phyloP scores from a whole-genome alignment of 805 yeast species.

The Torulaspora franciscae region DNA sequence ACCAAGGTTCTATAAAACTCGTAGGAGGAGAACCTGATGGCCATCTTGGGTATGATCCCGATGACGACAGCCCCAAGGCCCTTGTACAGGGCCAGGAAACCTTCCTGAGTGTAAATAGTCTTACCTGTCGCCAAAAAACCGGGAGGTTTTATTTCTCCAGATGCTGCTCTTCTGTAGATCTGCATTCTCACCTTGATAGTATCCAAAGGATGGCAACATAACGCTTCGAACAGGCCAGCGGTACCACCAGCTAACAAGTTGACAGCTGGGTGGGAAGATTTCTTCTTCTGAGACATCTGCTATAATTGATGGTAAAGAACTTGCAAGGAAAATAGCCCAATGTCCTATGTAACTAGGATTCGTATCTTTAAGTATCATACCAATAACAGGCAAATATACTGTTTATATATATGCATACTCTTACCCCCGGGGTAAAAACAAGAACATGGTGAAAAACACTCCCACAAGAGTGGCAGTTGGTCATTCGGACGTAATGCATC shows the following conservation, averaged over 20 bases:
- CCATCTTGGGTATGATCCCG: constrained; percentile 98
- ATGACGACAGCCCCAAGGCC: constrained; percentile 96
- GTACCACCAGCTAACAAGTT: constrained; percentile 91
- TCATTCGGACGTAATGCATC: no score
- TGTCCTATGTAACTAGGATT: background rate
- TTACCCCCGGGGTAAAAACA: constrained; percentile 1
- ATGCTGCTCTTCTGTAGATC: constrained; percentile 65
- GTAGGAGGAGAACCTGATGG: constrained; percentile 89
- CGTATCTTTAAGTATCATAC: no score
- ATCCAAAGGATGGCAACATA: constrained; percentile 96
- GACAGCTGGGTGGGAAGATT: constrained; percentile 44
- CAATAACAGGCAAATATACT: background rate
- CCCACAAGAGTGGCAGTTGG: no score
- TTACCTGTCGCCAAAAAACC: constrained; percentile 83
- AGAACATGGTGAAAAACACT: background rate
- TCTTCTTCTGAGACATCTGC: constrained; percentile 30
- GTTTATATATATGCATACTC: background rate
- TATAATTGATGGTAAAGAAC: background rate
- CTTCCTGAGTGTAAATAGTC: constrained; percentile 71
- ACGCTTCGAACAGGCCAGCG: constrained; percentile 96
- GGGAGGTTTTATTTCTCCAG: constrained; percentile 56
- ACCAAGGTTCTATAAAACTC: constrained; percentile 77
- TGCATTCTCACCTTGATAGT: constrained; percentile 98
- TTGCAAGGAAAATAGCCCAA: background rate
- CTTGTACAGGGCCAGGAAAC: constrained; percentile 81